Conservation (phyloP, 2,329 filamentous ascomycete species). For the Trichoderma gracile region DNA sequence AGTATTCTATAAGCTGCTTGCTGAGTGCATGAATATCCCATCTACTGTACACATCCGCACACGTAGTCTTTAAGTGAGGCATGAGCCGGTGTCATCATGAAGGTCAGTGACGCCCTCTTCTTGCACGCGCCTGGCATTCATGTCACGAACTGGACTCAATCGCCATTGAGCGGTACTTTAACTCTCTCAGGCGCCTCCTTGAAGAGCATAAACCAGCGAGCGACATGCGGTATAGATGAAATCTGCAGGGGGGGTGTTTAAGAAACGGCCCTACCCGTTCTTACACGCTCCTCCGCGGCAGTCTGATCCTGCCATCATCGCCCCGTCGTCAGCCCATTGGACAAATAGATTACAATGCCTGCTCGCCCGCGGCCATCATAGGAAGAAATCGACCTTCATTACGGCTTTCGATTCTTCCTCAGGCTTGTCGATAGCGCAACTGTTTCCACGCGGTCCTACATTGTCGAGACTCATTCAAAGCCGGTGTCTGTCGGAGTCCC, state of each 20-base stretch:
- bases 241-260: slow-evolving; percentile 12
- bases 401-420: not conserved
- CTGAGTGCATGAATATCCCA: not conserved
- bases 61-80: not conserved
- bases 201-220: no score
- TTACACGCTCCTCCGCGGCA: slow-evolving; percentile 1
- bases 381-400: not conserved
- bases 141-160: not conserved
- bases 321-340: not conserved
- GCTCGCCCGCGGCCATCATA: not conserved
- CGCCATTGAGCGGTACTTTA: not conserved
- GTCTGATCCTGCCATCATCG: slow-evolving; percentile 6
- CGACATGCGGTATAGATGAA: not conserved
- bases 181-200: not conserved
- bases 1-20: not conserved
- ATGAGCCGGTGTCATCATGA: not conserved
- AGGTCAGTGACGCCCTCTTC: not conserved
- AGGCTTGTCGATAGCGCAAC: slow-evolving; percentile 13
- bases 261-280: slow-evolving; percentile 17
- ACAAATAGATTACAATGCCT: not conserved
- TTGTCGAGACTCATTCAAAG: slow-evolving; percentile 6
- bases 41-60: not conserved
- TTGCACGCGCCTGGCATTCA: not conserved
- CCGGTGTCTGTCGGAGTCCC: not conserved
- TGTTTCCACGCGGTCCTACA: slow-evolving; percentile 8